Conservation (phyloP, 352 stramenopile species). For the Globisporangium echinulatum region DNA sequence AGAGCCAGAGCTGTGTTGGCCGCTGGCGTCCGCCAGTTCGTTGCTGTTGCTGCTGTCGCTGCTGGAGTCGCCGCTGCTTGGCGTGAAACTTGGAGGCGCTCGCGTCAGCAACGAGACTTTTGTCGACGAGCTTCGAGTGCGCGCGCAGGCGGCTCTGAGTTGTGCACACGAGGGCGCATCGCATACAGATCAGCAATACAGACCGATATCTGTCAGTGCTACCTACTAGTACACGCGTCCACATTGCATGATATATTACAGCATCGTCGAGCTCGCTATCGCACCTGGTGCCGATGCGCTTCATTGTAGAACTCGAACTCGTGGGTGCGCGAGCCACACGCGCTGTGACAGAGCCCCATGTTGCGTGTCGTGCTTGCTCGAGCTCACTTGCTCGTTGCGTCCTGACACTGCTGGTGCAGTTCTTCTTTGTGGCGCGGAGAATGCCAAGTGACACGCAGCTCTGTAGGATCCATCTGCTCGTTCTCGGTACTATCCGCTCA, state of each 20-base stretch:
- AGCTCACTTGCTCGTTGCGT: not conserved
- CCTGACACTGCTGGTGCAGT: not conserved
- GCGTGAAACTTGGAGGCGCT: not conserved
- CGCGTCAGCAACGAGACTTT: conserved; percentile 1
- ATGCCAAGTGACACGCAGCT: not conserved
- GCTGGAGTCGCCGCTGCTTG: conserved; percentile 10
- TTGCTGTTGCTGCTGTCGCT: not conserved
- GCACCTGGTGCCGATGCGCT: conserved; percentile 33
- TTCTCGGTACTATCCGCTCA: too few species aligned
- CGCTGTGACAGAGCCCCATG: conserved; percentile 60
- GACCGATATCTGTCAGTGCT: too few species aligned
- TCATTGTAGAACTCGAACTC: conserved; percentile 69
- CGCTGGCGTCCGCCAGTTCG: not conserved
- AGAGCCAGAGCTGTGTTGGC: conserved; percentile 49
- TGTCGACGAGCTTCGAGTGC: conserved; percentile 12
- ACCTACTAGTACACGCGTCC: not conserved
- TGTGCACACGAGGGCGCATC: not conserved
- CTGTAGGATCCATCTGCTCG: not conserved
- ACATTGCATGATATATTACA: not conserved
- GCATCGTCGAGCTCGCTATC: conserved; percentile 6
- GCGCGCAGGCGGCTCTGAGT: conserved; percentile 15
- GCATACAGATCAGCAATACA: too few species aligned
- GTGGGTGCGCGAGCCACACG: conserved; percentile 32
- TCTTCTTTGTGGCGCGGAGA: not conserved
- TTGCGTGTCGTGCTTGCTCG: not conserved